Evolutionary conservation across 495 filamentous ascomycete species (phyloP).

Genomic region (Penicillium cataractarum): DNA sequence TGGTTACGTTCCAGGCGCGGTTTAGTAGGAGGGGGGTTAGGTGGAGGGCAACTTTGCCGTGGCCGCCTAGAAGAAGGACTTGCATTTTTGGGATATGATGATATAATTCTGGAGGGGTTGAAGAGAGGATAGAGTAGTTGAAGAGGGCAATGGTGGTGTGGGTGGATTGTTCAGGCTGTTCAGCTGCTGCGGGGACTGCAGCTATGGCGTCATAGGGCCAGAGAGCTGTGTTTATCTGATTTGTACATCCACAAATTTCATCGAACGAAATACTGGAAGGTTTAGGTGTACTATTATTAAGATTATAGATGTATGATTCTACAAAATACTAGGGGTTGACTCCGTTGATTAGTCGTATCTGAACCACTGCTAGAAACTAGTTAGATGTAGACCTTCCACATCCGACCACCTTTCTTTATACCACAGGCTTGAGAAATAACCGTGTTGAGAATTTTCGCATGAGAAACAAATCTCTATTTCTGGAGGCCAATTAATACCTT

Average conservation of each 20-base stretch:
- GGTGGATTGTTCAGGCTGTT: not conserved
- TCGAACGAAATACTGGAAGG: too few species aligned
- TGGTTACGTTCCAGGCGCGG: constrained; percentile 74
- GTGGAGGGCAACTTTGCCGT: constrained; percentile 77
- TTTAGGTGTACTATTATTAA: too few species aligned
- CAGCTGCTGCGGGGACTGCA: not conserved
- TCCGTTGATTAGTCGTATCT: too few species aligned
- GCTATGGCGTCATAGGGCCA: not conserved
- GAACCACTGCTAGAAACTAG: too few species aligned
- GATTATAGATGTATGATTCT: too few species aligned
- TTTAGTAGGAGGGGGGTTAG: constrained; percentile 76
- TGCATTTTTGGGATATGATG: constrained; percentile 37
- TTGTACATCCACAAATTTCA: not conserved
- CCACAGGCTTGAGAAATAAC: too few species aligned
- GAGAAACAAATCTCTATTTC: too few species aligned
- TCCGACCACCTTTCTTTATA: too few species aligned
- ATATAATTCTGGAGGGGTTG: not conserved
- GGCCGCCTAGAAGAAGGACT: constrained; percentile 78
- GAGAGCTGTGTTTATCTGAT: not conserved
- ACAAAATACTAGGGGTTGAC: too few species aligned
- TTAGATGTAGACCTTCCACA: too few species aligned
- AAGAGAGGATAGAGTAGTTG: not conserved
- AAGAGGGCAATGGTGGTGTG: not conserved
- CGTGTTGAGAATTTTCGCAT: too few species aligned
- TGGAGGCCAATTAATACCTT: not conserved